Base-by-base conservation (phyloP, 176 grass and related monocot genomes). In the Aegilops umbellulata region DNA sequence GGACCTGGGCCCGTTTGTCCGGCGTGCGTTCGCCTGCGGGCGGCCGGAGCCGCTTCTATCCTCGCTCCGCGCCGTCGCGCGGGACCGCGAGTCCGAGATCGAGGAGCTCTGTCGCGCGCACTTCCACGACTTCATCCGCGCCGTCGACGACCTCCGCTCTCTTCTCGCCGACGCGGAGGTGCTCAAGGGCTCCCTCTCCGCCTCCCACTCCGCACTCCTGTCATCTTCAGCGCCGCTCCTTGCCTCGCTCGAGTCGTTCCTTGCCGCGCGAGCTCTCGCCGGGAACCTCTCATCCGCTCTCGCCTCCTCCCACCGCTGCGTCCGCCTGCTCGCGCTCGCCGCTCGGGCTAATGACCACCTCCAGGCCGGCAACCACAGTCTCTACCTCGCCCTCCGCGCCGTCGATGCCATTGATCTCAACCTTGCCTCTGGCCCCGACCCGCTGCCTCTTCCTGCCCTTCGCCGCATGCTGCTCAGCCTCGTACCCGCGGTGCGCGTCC, bases 111-210 rank as follows among this genome's bases (percentile, higher is more conserved):
- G 96, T 90, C 92, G 91, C 68, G 93, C 91, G 8, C 93, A 98
- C 90, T 99, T 92, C 86, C 94, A 95, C 31, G 97, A 99, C 79
- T 99, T 99, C 80, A 99, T 99, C 82, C 82, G 92, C 76, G 94
- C 94, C 35, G 94, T 99, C 47, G 92, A 99, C 77, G 94, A 99
- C 87, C 94, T 99, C 72, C 94, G 97, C 65, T 99, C 97, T 49
- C 94, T 99, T n/a, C 97, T 99, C 32, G 86, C 91, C 65, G 97
- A 95, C 41, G 94, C 93, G 31, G 94, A 99, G 67, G 88, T 87
- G 60, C 87, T 99, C 76, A 99, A 99, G 90, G 89, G 88, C 13
- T 89, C 90, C 30, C 94, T 99, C 70, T 94, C 92, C 2, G 88
- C 88, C 19, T 94, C 94, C 49, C 91, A 99, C 81, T 72, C 86